Conservation (phyloP, 305 asterid genomes). For the Stenogyne calaminthoides region DNA sequence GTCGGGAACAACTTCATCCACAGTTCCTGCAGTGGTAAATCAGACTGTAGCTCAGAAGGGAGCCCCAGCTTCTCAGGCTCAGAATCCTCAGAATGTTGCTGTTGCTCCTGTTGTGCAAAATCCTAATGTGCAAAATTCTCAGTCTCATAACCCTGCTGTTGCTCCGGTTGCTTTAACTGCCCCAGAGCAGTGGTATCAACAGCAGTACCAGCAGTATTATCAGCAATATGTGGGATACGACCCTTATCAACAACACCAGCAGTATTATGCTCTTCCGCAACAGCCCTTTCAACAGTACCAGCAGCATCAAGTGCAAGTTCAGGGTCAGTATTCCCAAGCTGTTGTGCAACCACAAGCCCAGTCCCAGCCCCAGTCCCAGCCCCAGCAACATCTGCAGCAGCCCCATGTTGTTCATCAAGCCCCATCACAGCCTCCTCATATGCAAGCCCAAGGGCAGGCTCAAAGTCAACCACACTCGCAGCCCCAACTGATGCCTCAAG, state of each 20-base stretch:
- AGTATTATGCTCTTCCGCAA: conserved; percentile 66
- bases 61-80: conserved; percentile 53
- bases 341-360: conserved; percentile 44
- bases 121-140: conserved; percentile 46
- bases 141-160: conserved; percentile 48
- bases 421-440: conserved; percentile 44
- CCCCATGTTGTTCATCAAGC: conserved; percentile 41
- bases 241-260: conserved; percentile 72
- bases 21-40: conserved; percentile 46
- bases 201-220: conserved; percentile 84
- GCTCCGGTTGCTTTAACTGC: conserved; percentile 54
- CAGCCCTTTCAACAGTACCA: conserved; percentile 62
- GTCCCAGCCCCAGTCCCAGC: conserved; percentile 37
- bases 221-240: conserved; percentile 84
- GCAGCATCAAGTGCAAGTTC: conserved; percentile 52
- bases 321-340: conserved; percentile 50
- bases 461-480: conserved; percentile 32
- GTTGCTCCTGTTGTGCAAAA: conserved; percentile 54
- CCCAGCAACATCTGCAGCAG: conserved; percentile 42
- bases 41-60: conserved; percentile 50
- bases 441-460: conserved; percentile 42
- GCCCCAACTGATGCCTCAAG: too few relatives aligned
- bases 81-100: conserved; percentile 50
- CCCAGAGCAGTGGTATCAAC: conserved; percentile 88
- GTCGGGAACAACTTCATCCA: conserved; percentile 45